Conservation (phyloP, 805 yeast genomes). For the Yamadazyma insecticola region DNA sequence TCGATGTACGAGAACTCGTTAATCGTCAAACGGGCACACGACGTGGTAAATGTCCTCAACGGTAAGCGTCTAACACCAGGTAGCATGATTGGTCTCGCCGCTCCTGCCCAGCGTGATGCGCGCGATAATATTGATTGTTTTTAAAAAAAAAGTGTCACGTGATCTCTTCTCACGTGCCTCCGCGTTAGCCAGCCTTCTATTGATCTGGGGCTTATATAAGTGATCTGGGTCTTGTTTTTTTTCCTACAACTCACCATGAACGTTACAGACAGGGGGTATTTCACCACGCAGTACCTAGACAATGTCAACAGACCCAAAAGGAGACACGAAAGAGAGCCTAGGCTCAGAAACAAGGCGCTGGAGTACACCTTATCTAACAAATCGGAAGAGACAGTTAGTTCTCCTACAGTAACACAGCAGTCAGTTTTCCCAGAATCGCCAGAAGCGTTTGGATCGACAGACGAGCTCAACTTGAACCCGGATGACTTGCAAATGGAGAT, state of each 20-base stretch:
- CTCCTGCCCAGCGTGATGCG: too few species aligned
- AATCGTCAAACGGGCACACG: constrained; percentile 8
- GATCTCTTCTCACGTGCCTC: too few species aligned
- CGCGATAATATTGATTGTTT: too few species aligned
- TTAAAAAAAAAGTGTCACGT: too few species aligned
- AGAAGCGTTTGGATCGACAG: constrained; percentile 3
- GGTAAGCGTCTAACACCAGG: too few species aligned
- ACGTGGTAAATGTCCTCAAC: too few species aligned
- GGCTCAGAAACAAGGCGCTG: background rate
- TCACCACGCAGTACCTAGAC: constrained; percentile 31
- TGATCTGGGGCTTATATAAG: too few species aligned
- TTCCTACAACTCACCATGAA: too few species aligned
- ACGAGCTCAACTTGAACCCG: constrained; percentile 14
- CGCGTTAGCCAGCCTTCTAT: constrained; percentile 6
- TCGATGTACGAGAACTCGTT: constrained; percentile 28
- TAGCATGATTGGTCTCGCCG: too few species aligned
- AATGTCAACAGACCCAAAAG: constrained; percentile 8
- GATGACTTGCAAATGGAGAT: constrained; percentile 29
- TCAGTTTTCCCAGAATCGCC: constrained; percentile 6
- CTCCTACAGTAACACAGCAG: background rate
- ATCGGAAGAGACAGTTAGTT: background rate
- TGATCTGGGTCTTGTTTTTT: too few species aligned
- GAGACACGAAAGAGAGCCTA: background rate
- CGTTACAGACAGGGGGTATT: constrained; percentile 40
- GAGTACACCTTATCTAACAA: background rate